phyloP scores from a whole-genome alignment of 768 basidiomycete species.

The Rhizopogon salebrosus region DNA sequence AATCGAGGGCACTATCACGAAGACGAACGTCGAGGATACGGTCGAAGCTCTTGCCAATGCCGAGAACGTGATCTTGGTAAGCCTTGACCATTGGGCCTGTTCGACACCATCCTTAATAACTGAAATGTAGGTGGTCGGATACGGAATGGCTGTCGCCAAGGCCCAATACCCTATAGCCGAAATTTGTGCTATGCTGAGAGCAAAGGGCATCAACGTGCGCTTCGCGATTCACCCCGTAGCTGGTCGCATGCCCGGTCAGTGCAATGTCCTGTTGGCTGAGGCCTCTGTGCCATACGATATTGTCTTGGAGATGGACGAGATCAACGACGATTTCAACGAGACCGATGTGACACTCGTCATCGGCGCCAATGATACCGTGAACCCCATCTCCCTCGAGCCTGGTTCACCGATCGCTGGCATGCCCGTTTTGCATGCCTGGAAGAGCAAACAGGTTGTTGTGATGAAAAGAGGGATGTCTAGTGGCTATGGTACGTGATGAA shows the following conservation, averaged over 20 bases:
- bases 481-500: slow-evolving; percentile 63
- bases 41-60: slow-evolving; percentile 74
- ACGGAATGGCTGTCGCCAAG: slow-evolving; percentile 91
- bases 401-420: slow-evolving; percentile 88
- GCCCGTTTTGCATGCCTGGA: slow-evolving; percentile 91
- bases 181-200: slow-evolving; percentile 65
- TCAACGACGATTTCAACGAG: slow-evolving; percentile 86
- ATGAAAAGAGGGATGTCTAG: slow-evolving; percentile 91
- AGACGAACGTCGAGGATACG: slow-evolving; percentile 76
- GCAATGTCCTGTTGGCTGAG: slow-evolving; percentile 87
- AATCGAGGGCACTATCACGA: slow-evolving; percentile 79
- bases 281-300: slow-evolving; percentile 90
- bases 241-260: slow-evolving; percentile 91
- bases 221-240: slow-evolving; percentile 90
- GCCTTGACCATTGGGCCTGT: not conserved
- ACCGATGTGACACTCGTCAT: slow-evolving; percentile 90
- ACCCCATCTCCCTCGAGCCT: slow-evolving; percentile 82
- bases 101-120: slow-evolving; percentile 5
- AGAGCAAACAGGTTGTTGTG: slow-evolving; percentile 87
- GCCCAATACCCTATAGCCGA: slow-evolving; percentile 79
- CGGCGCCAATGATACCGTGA: slow-evolving; percentile 90
- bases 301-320: slow-evolving; percentile 91
- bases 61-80: slow-evolving; percentile 77
- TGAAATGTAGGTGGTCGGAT: slow-evolving; percentile 61
- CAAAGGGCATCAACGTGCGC: slow-evolving; percentile 74